These are phyloP conservation scores for Colletotrichum sp. DNA, from an alignment of 2,329 filamentous ascomycete genomes.

Conservation along the genomic window DNA sequence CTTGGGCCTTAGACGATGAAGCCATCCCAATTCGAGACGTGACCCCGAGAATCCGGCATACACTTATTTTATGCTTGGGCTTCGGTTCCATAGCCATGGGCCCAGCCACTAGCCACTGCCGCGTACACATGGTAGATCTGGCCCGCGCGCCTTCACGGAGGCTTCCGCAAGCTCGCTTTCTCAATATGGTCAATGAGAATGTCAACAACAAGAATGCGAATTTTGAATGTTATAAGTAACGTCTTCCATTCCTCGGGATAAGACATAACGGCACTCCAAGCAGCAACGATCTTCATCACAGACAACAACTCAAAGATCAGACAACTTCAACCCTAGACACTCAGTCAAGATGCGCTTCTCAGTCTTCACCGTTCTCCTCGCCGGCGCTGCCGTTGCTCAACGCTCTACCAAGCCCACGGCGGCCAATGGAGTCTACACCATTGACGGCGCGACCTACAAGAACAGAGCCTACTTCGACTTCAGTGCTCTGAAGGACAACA, in stretches of 20 bases:
- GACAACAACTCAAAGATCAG: neutral
- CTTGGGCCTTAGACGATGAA: neutral
- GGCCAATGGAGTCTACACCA: neutral
- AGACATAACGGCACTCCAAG: neutral
- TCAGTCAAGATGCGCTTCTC: slow-evolving; percentile 2
- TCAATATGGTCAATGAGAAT: neutral
- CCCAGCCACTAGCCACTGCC: neutral
- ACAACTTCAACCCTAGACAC: neutral
- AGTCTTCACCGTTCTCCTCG: neutral
- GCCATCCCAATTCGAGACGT: neutral
- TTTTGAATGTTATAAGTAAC: neutral
- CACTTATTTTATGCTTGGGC: neutral
- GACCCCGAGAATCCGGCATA: neutral
- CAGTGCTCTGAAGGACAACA: neutral
- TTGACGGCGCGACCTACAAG: neutral
- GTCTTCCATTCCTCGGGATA: neutral
- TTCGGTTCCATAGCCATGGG: neutral
- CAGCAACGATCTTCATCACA: neutral
- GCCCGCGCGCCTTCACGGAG: neutral
- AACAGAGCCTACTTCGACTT: slow-evolving; percentile 10
- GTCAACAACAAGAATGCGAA: neutral
- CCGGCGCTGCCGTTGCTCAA: neutral
- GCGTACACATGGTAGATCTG: neutral
- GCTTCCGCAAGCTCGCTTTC: neutral
- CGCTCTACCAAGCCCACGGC: neutral